Conservation (phyloP, 768 basidiomycete species). For the Agaricus blazei region DNA sequence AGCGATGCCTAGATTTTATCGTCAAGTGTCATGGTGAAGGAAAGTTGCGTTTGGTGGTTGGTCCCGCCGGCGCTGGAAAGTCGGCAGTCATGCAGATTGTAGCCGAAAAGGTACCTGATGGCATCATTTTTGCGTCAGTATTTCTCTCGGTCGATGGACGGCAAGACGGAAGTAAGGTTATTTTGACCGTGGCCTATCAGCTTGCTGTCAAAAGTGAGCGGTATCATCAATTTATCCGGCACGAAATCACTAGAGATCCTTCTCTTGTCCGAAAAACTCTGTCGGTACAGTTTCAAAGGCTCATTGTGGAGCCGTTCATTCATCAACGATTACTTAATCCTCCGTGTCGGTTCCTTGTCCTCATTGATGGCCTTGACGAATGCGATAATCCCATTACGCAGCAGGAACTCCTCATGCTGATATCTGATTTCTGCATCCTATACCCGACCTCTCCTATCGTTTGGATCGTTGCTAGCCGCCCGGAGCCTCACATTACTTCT, state of each 20-base stretch:
- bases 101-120: background rate
- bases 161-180: background rate
- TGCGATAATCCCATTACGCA: constrained; percentile 13
- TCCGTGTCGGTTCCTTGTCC: constrained; percentile 3
- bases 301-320: constrained; percentile 13
- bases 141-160: background rate
- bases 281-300: constrained; percentile 7
- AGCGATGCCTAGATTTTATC: too few relatives aligned
- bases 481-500: constrained; percentile 18
- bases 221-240: constrained; percentile 1
- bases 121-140: background rate
- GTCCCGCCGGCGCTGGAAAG: background rate
- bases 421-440: constrained; percentile 1
- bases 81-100: background rate
- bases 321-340: too few relatives aligned
- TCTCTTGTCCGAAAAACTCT: constrained; percentile 9
- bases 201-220: constrained; percentile 9
- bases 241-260: constrained; percentile 3
- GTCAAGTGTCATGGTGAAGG: too few relatives aligned
- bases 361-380: constrained; percentile 23
- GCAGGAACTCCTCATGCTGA: constrained; percentile 11
- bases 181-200: constrained; percentile 15
- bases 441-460: constrained; percentile 10
- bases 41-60: background rate
- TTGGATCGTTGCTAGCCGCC: constrained; percentile 22